Evolutionary conservation across 176 grass and related monocot genomes (phyloP), one percentile per base, ranked within the genome.

Genomic region (Ensete ventricosum): DNA sequence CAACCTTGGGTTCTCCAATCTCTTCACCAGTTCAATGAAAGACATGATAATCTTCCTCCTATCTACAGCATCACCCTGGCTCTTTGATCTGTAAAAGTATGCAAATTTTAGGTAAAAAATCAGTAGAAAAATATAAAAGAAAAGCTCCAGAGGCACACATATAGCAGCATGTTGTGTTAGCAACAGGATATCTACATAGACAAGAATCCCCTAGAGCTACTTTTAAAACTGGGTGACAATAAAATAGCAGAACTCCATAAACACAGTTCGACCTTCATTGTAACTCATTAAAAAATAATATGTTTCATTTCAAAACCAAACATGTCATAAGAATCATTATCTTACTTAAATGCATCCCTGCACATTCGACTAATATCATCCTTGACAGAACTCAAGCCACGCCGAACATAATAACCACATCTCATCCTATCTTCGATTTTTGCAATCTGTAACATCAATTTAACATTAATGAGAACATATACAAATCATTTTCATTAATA

Each of bases 311-410:
- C 68, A 71, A 75, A 58, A 26, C n/a, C 52, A 57, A 23, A 34
- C 19, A 25, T 17, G 59, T 43, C 11, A 75, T 27, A 75, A 75
- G 34, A 29, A 24, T 11, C 12, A 29, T 29, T 14, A 69, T 73
- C 85, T 83, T 94, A 99, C 95, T 89, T 94, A 64, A 99, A 75
- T 60, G 91, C 95, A 85, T 99, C 95, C 54, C 85, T 86, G 53
- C 95, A 99, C 95, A 99, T 94, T 63, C 86, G 82, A 83, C 95
- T 86, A 55, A 99, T 99, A 62, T 99, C 95, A 81, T 99, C 82
- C 79, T 86, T 94, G 64, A 99, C 73, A 72, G 82, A 89, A 87
- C 88, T 87, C 76, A 99, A 87, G 53, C 95, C 95, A 87, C 82
- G 90, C 21, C 91, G 88, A 81, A 76, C 81, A 82, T 99, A 99